Evolutionary conservation across 768 basidiomycete species (phyloP).

Genomic region (Suillus alpinus): DNA sequence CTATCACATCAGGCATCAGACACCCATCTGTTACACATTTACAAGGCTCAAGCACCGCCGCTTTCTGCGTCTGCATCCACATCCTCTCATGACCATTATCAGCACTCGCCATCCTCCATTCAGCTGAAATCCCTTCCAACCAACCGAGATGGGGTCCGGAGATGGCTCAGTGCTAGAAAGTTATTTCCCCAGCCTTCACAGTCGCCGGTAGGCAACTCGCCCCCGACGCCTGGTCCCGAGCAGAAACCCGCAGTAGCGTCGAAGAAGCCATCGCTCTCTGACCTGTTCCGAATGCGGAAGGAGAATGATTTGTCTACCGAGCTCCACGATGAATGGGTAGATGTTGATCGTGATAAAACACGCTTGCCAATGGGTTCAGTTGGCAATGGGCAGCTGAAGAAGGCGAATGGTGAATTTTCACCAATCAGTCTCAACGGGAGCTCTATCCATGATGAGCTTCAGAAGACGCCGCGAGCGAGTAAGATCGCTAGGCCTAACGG

Average conservation of each 20-base stretch:
- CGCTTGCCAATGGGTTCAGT: conserved; percentile 46
- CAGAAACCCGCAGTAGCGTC: conserved; percentile 37
- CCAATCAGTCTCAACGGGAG: conserved; percentile 27
- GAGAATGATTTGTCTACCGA: conserved; percentile 47
- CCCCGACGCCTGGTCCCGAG: conserved; percentile 31
- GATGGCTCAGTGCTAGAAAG: conserved; percentile 70
- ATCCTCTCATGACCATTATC: conserved; percentile 52
- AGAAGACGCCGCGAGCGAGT: conserved; percentile 34
- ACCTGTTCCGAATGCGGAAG: conserved; percentile 56
- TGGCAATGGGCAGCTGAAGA: conserved; percentile 21
- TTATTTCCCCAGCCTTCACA: conserved; percentile 46
- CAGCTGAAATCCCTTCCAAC: conserved; percentile 55
- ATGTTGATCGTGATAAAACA: conserved; percentile 45
- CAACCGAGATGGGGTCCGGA: conserved; percentile 74
- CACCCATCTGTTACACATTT: conserved; percentile 57
- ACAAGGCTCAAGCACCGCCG: conserved; percentile 40
- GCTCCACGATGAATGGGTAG: conserved; percentile 56
- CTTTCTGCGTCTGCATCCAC: conserved; percentile 44
- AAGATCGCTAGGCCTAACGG: conserved; percentile 30
- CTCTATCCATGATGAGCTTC: conserved; percentile 25
- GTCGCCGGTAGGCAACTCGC: conserved; percentile 35
- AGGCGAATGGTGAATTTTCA: conserved; percentile 27
- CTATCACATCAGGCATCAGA: conserved; percentile 71
- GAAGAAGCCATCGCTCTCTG: conserved; percentile 68
- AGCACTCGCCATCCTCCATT: conserved; percentile 34